These are phyloP conservation scores for Leccinum disarticulatum DNA, from an alignment of 768 basidiomycete species.

Conservation along the genomic window DNA sequence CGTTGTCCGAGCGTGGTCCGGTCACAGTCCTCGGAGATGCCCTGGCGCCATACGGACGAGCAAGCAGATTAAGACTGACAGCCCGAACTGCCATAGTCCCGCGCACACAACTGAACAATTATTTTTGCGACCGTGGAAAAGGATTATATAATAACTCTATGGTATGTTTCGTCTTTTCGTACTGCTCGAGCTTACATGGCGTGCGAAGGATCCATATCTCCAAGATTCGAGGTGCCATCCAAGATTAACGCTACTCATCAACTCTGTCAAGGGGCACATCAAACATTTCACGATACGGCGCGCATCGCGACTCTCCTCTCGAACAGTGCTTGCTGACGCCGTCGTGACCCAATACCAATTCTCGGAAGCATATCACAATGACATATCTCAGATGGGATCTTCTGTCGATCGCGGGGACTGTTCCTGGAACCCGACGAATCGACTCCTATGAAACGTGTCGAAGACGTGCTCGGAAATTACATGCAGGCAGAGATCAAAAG, in stretches of 20 bases:
- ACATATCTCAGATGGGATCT: conserved; percentile 94
- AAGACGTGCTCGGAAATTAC: conserved; percentile 97
- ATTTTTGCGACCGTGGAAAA: too few species aligned
- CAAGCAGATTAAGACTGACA: too few species aligned
- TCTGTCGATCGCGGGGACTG: conserved; percentile 94
- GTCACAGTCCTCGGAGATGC: too few species aligned
- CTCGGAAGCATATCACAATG: conserved; percentile 88
- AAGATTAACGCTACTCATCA: conserved; percentile 99
- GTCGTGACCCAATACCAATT: conserved; percentile 83
- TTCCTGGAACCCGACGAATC: conserved; percentile 99
- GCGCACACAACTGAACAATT: too few species aligned
- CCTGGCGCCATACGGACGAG: too few species aligned
- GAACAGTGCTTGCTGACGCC: conserved; percentile 1
- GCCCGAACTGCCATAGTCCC: too few species aligned
- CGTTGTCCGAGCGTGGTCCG: too few species aligned
- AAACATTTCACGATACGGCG: conserved; percentile 92
- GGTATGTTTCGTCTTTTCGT: not conserved
- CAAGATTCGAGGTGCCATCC: conserved; percentile 95
- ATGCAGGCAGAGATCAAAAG: conserved; percentile 76
- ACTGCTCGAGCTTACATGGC: not conserved
- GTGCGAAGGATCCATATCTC: not conserved
- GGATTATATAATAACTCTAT: too few species aligned
- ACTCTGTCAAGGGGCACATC: conserved; percentile 98
- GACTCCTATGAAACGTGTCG: conserved; percentile 98
- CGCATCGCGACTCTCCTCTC: not conserved